Percentiles rank a stretch among this genome's conserved stretches.
These are phyloP conservation scores for Paraphoma chrysanthemicola DNA, from an alignment of 2,329 filamentous ascomycete genomes.

Conservation along the genomic window DNA sequence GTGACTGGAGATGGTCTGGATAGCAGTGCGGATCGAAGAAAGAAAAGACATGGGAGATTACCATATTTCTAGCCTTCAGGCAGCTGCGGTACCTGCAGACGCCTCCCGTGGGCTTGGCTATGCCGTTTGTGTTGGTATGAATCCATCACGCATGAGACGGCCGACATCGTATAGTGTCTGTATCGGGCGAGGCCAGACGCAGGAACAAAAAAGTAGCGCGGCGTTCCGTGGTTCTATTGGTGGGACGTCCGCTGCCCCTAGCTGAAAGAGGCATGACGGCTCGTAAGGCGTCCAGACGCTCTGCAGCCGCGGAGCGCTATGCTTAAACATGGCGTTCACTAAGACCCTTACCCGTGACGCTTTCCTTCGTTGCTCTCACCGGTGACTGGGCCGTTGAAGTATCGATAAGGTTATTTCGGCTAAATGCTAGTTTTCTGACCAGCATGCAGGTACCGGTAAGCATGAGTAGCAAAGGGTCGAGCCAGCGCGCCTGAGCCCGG, in stretches of 20 bases:
- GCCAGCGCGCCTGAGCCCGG: constrained; percentile 15
- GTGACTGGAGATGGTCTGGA: constrained; percentile 31
- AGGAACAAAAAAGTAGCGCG: constrained; percentile 25
- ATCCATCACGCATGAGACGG: constrained; percentile 29
- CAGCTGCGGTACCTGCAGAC: constrained; percentile 35
- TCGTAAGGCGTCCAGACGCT: constrained; percentile 21
- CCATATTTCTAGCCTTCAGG: constrained; percentile 26
- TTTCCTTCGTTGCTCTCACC: constrained; percentile 25
- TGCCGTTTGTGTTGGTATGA: constrained; percentile 30
- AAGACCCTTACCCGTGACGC: constrained; percentile 22
- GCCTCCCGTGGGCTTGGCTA: constrained; percentile 21
- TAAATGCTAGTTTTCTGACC: constrained; percentile 15
- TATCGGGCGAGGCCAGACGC: constrained; percentile 17
- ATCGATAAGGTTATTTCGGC: constrained; percentile 35
- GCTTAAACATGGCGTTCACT: constrained; percentile 21
- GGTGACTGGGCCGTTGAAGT: constrained; percentile 22
- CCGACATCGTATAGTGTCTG: constrained; percentile 17
- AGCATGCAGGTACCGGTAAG: not conserved
- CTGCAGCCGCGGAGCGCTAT: constrained; percentile 23
- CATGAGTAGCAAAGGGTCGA: not conserved
- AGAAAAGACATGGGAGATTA: constrained; percentile 39
- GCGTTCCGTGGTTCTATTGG: constrained; percentile 17
- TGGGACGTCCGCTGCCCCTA: constrained; percentile 18
- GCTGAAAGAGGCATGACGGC: constrained; percentile 18
- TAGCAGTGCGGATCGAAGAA: constrained; percentile 26